A percentile compares a stretch with the other conserved stretches of the same genome.
Evolutionary conservation across 768 basidiomycete genomes (phyloP).

Genomic region (Trichaptum fuscoviolaceum): DNA sequence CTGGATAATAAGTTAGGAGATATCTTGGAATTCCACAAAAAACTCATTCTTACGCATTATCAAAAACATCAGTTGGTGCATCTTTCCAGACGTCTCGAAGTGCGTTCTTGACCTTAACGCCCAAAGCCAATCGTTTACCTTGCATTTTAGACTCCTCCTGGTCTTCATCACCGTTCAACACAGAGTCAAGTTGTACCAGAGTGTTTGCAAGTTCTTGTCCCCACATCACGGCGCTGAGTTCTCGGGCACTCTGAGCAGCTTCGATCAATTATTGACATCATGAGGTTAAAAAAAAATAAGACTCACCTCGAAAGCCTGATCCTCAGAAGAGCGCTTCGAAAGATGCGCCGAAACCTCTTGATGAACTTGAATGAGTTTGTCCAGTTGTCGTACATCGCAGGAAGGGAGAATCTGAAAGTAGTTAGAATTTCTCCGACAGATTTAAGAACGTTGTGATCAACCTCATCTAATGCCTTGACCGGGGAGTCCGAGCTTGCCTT

Average conservation of each 20-base stretch:
- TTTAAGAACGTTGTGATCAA: constrained; percentile 21
- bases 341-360: constrained; percentile 64
- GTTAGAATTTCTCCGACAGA: constrained; percentile 7
- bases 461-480: constrained; percentile 70
- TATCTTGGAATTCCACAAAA: not conserved
- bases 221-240: constrained; percentile 72
- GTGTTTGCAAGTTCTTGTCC: constrained; percentile 78
- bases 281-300: not conserved
- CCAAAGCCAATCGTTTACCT: constrained; percentile 42
- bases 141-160: constrained; percentile 28
- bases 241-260: constrained; percentile 65
- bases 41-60: constrained; percentile 57
- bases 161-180: constrained; percentile 38
- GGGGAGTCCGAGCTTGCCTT: constrained; percentile 25
- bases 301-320: constrained; percentile 76
- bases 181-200: constrained; percentile 50
- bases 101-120: constrained; percentile 52
- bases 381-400: constrained; percentile 45
- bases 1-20: constrained; percentile 27
- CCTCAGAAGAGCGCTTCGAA: constrained; percentile 64
- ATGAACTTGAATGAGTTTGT: constrained; percentile 56
- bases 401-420: constrained; percentile 45
- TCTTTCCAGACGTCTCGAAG: constrained; percentile 74
- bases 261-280: too few relatives aligned
- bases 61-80: constrained; percentile 66